phyloP scores from a whole-genome alignment of 352 stramenopile genomes.

The Phytophthora aleatoria region DNA sequence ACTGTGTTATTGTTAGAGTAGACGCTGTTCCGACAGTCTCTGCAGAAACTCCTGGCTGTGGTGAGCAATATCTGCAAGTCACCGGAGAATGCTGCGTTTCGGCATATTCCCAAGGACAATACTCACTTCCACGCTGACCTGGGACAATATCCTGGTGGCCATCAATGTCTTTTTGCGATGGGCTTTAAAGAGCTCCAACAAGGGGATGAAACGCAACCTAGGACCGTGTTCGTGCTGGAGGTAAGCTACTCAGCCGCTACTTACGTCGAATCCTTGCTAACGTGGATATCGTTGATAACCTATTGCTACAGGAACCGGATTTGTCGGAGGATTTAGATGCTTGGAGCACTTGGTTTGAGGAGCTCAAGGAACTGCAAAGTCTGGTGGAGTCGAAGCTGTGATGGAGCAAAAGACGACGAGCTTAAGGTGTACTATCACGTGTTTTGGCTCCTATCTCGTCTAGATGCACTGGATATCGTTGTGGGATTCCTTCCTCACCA shows the following conservation, averaged over 20 bases:
- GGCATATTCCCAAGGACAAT: conserved; percentile 79
- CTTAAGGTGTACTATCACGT: neutral
- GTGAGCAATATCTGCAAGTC: conserved; percentile 71
- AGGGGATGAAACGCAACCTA: conserved; percentile 40
- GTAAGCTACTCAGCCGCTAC: conserved; percentile 21
- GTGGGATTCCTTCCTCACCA: conserved; percentile 54
- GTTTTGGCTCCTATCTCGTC: neutral
- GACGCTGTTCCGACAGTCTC: conserved; percentile 37
- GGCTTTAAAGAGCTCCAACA: conserved; percentile 70
- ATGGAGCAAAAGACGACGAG: conserved; percentile 4
- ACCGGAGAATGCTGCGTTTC: conserved; percentile 72
- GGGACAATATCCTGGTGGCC: conserved; percentile 61
- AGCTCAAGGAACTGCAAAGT: conserved; percentile 67
- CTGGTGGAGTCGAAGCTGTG: conserved; percentile 44
- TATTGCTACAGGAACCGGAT: conserved; percentile 65
- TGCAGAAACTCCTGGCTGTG: conserved; percentile 59
- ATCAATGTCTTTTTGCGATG: conserved; percentile 70
- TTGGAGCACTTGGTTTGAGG: conserved; percentile 86
- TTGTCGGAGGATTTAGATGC: conserved; percentile 73
- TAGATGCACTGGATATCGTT: conserved; percentile 71
- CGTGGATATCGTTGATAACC: neutral
- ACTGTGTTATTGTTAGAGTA: conserved; percentile 15
- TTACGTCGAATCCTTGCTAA: neutral
- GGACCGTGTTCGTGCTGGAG: conserved; percentile 70
- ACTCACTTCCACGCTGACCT: conserved; percentile 69